Percentiles rank a stretch among this genome's conserved stretches.
Evolutionary conservation across 371 early-diverging fungal species (phyloP).

Genomic region (Ordospora colligata): DNA sequence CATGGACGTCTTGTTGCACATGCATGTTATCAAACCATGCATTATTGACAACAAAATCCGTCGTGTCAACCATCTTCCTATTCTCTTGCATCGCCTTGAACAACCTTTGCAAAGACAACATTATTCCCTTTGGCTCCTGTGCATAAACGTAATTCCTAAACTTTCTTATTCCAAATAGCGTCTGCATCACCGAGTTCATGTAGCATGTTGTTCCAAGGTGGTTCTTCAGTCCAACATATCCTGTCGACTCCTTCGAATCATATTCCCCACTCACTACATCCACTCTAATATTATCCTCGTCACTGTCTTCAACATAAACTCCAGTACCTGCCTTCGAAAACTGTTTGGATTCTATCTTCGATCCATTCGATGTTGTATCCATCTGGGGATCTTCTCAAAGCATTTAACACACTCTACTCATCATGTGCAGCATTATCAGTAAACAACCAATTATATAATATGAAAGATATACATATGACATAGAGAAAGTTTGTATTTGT

Average conservation of each 20-base stretch:
- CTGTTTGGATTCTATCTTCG: background rate
- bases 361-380: background rate
- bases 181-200: slow-evolving; percentile 92
- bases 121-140: slow-evolving; percentile 19
- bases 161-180: slow-evolving; percentile 80
- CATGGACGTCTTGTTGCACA: slow-evolving; percentile 61
- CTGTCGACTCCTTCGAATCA: slow-evolving; percentile 18
- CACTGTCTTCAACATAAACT: slow-evolving; percentile 5
- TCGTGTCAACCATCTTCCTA: slow-evolving; percentile 9
- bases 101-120: slow-evolving; percentile 66
- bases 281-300: background rate
- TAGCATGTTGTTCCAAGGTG: slow-evolving; percentile 99
- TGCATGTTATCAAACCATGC: slow-evolving; percentile 42
- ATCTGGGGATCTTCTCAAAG: background rate
- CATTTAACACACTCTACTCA: background rate
- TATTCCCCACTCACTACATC: background rate
- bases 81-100: slow-evolving; percentile 65
- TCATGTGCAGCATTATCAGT: too few species aligned
- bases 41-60: slow-evolving; percentile 8
- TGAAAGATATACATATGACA: too few species aligned
- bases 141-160: slow-evolving; percentile 67
- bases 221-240: slow-evolving; percentile 71
- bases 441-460: too few species aligned
- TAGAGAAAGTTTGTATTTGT: too few species aligned
- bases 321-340: slow-evolving; percentile 17